Base-by-base conservation (phyloP, 352 stramenopile species). In the Pythium phragmitis region DNA sequence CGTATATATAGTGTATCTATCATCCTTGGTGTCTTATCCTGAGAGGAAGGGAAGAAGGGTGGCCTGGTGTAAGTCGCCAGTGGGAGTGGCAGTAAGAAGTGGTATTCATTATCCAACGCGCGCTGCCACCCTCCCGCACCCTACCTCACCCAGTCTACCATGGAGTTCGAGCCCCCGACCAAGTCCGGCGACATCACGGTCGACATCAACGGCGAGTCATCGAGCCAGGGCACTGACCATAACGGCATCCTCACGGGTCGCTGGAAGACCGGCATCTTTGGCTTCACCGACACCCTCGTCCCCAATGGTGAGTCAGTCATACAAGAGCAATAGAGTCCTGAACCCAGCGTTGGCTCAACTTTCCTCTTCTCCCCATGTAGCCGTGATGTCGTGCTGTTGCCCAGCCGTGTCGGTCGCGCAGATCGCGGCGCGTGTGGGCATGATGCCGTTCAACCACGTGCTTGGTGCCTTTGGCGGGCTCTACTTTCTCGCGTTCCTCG, bases 231-330 rank as follows among this genome's bases (percentile, higher is more conserved):
- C 26, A 71, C 75, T 45, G 84, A 91, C 70, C 74, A 84, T 26
- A 91, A 91, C 60, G 84, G 80, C 11, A 74, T 92, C 56, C 67
- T 88, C 41, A 82, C 79, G n/a, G 81, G 84, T 28, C 77, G 77
- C 67, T 92, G 83, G 83, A 92, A 92, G 66, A 85, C 77, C 12
- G 76, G 78, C 36, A 66, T 92, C 59, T 92, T 88, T 47, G 80
- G 74, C 64, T 92, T 76, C 69, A 84, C 69, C 21, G 78, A 88
- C 60, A 80, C 79, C 8, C 60, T 90, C 47, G 70, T 92, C 1
- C 83, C 83, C 9, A 92, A 92, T 74, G 82, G 80, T 90, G 65
- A 43, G 73, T 49, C 7, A 4, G 0, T 39, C 23, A 55, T 7
- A 4, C n/a, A 21, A 21, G 21, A 21, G 30, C 43, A 28, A 30